phyloP scores from a whole-genome alignment of 257 asterid species.

The Capsicum baccatum region DNA sequence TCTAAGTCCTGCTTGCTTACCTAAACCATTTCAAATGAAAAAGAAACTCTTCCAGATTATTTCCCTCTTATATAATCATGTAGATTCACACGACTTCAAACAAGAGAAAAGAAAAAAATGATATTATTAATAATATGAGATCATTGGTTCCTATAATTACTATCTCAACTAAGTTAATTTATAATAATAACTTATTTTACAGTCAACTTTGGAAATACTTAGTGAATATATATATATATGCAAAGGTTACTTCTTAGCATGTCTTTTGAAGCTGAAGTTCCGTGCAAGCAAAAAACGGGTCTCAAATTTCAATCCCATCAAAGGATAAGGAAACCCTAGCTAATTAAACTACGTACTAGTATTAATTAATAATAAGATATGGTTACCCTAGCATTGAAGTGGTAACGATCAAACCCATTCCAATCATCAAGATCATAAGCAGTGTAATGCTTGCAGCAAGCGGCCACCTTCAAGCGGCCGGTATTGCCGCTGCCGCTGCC shows the following conservation, averaged over 20 bases:
- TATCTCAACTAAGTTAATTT: too few relatives aligned
- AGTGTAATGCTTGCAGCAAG: constrained; percentile 89
- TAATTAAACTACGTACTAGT: background rate
- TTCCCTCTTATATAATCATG: background rate
- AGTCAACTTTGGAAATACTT: too few relatives aligned
- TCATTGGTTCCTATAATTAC: background rate
- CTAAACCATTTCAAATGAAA: constrained; percentile 39
- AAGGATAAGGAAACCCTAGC: background rate
- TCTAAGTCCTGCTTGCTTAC: constrained; percentile 88
- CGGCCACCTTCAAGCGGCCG: constrained; percentile 65
- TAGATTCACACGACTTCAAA: background rate
- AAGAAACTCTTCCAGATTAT: background rate
- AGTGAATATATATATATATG: too few relatives aligned
- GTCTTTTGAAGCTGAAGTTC: constrained; percentile 27
- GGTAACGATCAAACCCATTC: constrained; percentile 76
- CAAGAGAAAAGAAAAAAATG: background rate
- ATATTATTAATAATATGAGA: background rate
- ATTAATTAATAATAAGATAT: background rate
- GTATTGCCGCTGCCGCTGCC: constrained; percentile 40
- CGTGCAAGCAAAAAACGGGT: constrained; percentile 40
- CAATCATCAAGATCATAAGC: constrained; percentile 87
- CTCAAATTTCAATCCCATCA: background rate
- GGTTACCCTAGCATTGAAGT: constrained; percentile 79
- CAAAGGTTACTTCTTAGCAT: background rate
- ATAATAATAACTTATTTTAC: too few relatives aligned